phyloP scores from a whole-genome alignment of 176 grass and related monocot genomes.

The Paspalum vaginatum region DNA sequence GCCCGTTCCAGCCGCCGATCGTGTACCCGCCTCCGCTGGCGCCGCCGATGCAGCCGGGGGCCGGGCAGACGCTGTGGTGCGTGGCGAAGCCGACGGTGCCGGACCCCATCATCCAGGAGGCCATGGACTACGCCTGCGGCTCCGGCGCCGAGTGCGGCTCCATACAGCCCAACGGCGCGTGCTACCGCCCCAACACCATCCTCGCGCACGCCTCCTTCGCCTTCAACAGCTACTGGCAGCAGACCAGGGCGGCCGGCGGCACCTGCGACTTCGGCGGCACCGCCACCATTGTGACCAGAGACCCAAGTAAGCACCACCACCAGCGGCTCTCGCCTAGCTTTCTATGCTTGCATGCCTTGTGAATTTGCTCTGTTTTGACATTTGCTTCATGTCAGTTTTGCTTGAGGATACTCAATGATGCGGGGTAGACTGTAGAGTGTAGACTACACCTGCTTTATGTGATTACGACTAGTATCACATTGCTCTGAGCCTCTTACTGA shows the following conservation, averaged over 20 bases:
- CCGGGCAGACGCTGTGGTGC: conserved; percentile 69
- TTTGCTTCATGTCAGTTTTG: neutral
- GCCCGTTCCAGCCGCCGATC: conserved; percentile 67
- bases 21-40: conserved; percentile 79
- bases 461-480: neutral
- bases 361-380: neutral
- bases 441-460: neutral
- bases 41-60: conserved; percentile 47
- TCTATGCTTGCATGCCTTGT: neutral
- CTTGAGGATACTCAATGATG: neutral
- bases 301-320: conserved; percentile 55
- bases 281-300: conserved; percentile 78
- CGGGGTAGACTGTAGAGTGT: neutral
- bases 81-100: conserved; percentile 92
- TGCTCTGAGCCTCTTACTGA: neutral
- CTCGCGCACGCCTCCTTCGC: conserved; percentile 80
- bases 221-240: conserved; percentile 93
- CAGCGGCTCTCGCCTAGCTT: too few species aligned
- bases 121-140: conserved; percentile 89
- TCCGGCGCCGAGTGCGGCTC: conserved; percentile 69
- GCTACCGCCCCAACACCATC: conserved; percentile 76
- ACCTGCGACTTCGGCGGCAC: conserved; percentile 88
- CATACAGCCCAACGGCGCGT: conserved; percentile 56
- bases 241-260: conserved; percentile 54
- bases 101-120: conserved; percentile 85